Evolutionary conservation across 2,329 filamentous ascomycete genomes (phyloP).

Genomic region (Claviceps sp.): DNA sequence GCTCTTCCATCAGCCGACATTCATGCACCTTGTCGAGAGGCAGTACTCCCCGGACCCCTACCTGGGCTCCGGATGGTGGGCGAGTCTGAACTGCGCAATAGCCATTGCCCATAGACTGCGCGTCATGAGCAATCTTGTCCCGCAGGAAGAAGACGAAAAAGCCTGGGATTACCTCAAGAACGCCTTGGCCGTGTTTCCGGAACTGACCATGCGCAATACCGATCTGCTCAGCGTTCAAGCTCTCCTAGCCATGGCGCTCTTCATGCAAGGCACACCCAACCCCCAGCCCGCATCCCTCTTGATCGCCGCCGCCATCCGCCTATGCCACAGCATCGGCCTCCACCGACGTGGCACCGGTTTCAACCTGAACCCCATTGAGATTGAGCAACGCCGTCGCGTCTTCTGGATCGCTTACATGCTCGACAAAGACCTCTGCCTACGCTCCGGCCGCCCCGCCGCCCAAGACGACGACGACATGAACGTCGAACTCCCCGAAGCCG

Average conservation of each 20-base stretch:
- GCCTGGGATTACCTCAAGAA: slow-evolving; percentile 96
- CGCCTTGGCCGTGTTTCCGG: slow-evolving; percentile 81
- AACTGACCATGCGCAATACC: slow-evolving; percentile 90
- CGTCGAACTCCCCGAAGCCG: slow-evolving; percentile 82
- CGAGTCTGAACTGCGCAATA: slow-evolving; percentile 82
- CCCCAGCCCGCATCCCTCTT: slow-evolving; percentile 89
- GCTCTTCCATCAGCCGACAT: slow-evolving; percentile 91
- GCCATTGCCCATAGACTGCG: slow-evolving; percentile 88
- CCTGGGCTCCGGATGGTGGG: slow-evolving; percentile 96
- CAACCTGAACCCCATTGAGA: slow-evolving; percentile 84
- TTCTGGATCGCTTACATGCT: slow-evolving; percentile 56
- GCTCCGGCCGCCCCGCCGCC: slow-evolving; percentile 44
- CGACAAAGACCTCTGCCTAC: slow-evolving; percentile 49
- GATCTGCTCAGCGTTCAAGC: slow-evolving; percentile 92
- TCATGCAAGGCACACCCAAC: slow-evolving; percentile 92
- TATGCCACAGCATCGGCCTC: slow-evolving; percentile 87
- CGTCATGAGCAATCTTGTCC: slow-evolving; percentile 88
- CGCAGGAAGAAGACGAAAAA: slow-evolving; percentile 82
- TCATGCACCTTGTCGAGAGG: slow-evolving; percentile 91
- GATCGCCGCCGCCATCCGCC: slow-evolving; percentile 76
- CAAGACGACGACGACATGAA: slow-evolving; percentile 72
- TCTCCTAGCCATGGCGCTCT: slow-evolving; percentile 81
- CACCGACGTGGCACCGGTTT: slow-evolving; percentile 90
- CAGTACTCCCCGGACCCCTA: slow-evolving; percentile 91
- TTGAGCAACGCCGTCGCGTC: slow-evolving; percentile 66